These are phyloP conservation scores for Coniferiporia weirii DNA, from an alignment of 1,284 basidiomycete genomes.

Conservation along the genomic window DNA sequence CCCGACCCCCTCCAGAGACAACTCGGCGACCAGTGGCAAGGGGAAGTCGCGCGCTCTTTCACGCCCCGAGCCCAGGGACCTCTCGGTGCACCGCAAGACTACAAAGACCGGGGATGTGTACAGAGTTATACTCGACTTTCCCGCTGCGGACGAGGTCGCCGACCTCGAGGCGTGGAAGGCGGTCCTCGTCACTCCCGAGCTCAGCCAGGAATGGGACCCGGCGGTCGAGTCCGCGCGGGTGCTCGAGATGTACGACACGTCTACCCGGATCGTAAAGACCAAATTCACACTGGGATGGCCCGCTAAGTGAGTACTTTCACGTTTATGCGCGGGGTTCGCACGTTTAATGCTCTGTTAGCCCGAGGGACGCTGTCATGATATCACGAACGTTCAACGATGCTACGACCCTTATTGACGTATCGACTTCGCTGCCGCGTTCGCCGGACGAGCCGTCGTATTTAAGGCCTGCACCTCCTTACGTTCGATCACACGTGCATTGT, in stretches of 20 bases:
- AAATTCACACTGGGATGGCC: conserved; percentile 95
- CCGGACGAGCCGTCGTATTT: conserved; percentile 90
- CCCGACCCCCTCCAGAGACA: conserved; percentile 37
- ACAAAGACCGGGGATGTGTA: conserved; percentile 74
- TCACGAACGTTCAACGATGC: conserved; percentile 79
- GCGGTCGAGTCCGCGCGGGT: conserved; percentile 83
- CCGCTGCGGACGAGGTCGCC: conserved; percentile 54
- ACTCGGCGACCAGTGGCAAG: conserved; percentile 42
- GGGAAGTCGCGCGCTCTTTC: conserved; percentile 49
- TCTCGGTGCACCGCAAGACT: conserved; percentile 62
- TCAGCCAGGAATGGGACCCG: conserved; percentile 88
- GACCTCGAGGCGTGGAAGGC: conserved; percentile 80
- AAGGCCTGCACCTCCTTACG: conserved; percentile 90
- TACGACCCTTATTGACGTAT: conserved; percentile 84
- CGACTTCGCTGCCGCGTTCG: conserved; percentile 93
- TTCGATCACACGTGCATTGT: conserved; percentile 85
- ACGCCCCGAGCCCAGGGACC: conserved; percentile 58
- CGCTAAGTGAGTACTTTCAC: conserved; percentile 67
- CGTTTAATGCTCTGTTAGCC: conserved; percentile 44
- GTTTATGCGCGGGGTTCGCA: conserved; percentile 6
- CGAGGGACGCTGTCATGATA: conserved; percentile 90
- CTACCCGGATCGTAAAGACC: conserved; percentile 83
- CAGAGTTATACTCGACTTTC: conserved; percentile 77
- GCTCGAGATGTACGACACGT: conserved; percentile 82
- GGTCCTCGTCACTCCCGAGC: conserved; percentile 79